Base-by-base conservation (phyloP, 805 yeast genomes). In the Candida hungchunana region DNA sequence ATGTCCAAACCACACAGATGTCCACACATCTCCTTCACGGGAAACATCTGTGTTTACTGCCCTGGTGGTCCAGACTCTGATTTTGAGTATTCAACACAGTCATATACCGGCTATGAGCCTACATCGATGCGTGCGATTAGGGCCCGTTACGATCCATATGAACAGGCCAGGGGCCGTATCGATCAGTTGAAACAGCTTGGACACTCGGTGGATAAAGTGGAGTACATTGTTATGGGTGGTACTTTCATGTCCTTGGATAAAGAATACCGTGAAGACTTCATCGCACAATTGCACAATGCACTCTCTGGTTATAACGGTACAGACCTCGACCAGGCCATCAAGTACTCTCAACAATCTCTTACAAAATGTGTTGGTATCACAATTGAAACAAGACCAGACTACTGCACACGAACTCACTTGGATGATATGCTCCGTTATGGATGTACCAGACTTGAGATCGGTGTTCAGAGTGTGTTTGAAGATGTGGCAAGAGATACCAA, bases 41-140 rank as follows among this genome's bases (percentile, higher is more conserved):
- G 98, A 43, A 93, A 93, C 56, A 93, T 93, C 44, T 93, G 98
- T 67, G 98, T 93, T 10, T 93, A 84, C 59, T 93, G 98, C 65
- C 98, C 98, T 5, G 98, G 98, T 42, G 98, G 98, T 2, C 98
- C 98, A 4, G 98, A 93, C 59, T 82, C 95, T 2, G 98, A 93
- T 63, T 93, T 93, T 56, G 98, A 93, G 59, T 93, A 93, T 62
- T 86, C 96, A 1, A 93, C 98, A 4, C 98, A 93, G 63, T 88
- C 97, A 4, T 93, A 93, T 56, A 93, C 98, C 0, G 98, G 98
- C 25, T 93, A 93, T 56, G 98, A 93, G 60, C 98, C 98, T 7
- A 93, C 98, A 0, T 88, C 97, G 1, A 93, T 93, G 98, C 74
- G 98, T 53, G 98, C 98, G n/a, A 93, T 93, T 43, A 72, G 98